phyloP scores from a whole-genome alignment of 176 grass and related monocot species.

The Canna indica region DNA sequence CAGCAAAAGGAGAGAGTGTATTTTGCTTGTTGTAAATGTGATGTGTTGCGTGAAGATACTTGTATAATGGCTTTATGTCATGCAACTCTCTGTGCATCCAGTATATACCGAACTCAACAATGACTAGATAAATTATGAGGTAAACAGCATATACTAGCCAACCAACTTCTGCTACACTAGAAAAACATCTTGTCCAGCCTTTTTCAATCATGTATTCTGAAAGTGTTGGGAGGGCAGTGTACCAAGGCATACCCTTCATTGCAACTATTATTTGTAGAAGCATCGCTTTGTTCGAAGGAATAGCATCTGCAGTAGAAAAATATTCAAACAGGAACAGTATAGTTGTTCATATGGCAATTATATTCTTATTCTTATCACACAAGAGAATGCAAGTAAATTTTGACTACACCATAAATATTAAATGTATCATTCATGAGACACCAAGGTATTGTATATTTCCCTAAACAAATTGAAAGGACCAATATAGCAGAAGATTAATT shows the following conservation, averaged over 20 bases:
- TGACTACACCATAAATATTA: not conserved
- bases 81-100: constrained; percentile 99
- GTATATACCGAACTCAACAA: constrained; percentile 92
- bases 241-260: constrained; percentile 77
- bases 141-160: constrained; percentile 46
- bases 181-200: constrained; percentile 80
- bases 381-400: not conserved
- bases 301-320: constrained; percentile 47
- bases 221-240: constrained; percentile 58
- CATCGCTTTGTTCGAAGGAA: constrained; percentile 79
- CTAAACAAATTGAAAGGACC: not conserved
- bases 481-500: not conserved
- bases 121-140: constrained; percentile 47
- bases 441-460: not conserved
- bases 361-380: not conserved
- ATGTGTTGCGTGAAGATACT: constrained; percentile 77
- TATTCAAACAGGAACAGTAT: not conserved
- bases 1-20: constrained; percentile 87
- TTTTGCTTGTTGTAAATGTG: constrained; percentile 99
- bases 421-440: not conserved
- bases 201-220: constrained; percentile 83
- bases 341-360: not conserved
- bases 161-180: constrained; percentile 55
- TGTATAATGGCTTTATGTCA: constrained; percentile 97
- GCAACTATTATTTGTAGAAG: constrained; percentile 79